Conservation (phyloP, 352 stramenopile genomes). For the Phytopythium vexans region DNA sequence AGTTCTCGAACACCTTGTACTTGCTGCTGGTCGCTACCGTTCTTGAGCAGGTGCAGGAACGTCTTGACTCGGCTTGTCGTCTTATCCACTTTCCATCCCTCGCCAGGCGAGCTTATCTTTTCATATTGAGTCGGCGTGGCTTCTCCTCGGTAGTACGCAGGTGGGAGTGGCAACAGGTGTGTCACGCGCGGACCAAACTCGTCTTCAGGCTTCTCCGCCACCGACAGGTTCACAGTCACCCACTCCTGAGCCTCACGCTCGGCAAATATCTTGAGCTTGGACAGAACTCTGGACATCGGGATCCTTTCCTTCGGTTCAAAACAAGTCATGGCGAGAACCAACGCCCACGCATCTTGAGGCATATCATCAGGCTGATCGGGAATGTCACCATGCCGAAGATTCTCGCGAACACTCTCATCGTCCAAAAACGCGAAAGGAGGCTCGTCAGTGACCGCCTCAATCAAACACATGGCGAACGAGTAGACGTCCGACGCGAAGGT, state of each 20-base stretch:
- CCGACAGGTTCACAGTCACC: background rate
- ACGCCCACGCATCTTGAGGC: conserved; percentile 10
- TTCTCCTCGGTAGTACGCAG: no score
- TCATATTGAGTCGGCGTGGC: no score
- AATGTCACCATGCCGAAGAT: conserved; percentile 5
- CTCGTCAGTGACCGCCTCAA: conserved; percentile 19
- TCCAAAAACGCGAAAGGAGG: conserved; percentile 15
- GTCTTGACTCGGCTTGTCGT: background rate
- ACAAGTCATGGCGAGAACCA: conserved; percentile 17
- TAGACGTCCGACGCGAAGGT: conserved; percentile 27
- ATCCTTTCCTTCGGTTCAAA: no score
- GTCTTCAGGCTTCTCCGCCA: no score
- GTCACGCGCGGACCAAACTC: no score
- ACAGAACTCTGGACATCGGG: no score
- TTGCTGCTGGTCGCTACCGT: background rate
- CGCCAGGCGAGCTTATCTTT: no score
- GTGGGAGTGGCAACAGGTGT: no score
- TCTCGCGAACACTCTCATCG: conserved; percentile 7
- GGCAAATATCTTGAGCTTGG: conserved; percentile 3
- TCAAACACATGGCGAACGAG: conserved; percentile 28
- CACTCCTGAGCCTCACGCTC: background rate
- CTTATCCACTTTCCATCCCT: background rate
- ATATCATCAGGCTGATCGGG: conserved; percentile 7
- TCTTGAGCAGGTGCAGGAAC: background rate
- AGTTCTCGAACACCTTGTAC: background rate